Base-by-base conservation (phyloP, 1,284 basidiomycete genomes). In the Meira nashicola region DNA sequence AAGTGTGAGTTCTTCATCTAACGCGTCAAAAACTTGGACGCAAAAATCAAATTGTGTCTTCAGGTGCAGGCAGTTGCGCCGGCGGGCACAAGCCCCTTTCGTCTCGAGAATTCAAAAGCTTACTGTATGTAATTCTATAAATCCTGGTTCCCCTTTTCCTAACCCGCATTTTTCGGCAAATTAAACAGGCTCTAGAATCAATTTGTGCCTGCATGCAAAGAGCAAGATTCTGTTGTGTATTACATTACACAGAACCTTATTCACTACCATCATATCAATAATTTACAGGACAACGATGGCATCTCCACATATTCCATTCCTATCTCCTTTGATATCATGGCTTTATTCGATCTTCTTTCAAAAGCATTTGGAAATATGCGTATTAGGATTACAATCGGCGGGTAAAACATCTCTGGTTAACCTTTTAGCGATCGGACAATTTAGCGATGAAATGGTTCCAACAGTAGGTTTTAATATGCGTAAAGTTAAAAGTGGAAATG, bases 351-450 rank as follows among this genome's bases (percentile, higher is more conserved):
- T 85, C 1, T 83, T 98, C 84, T 96, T 93, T 81, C 86, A 89
- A 40, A 94, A 91, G 73, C 83, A 88, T 43, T 87, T 92, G 50
- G 94, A 97, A 79, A 88, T 97, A 68, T 90, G 90, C 11, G 86
- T 96, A 28, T 89, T 97, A 47, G 94, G 94, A 39, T 81, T 97
- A 37, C 92, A 96, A 83, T 89, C 90, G 5, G 93, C 91, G 2
- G 92, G 92, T 52, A 94, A 95, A 82, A 94, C 92, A 0, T 92
- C 90, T 23, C 60, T 96, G 57, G 90, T 93, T 54, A 92, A 93
- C 77, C 87, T 94, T 7, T 85, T 96, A 23, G 88, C 87, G 1
- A 88, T 86, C 8, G 90, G 90, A 62, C 90, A 93, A 49, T 68
- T 86, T 90, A 57, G 62, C 10, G 90, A 93, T 80, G 91, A 94